These are phyloP conservation scores for Hebeloma cylindrosporum DNA, from an alignment of 768 basidiomycete genomes.

Conservation along the genomic window DNA sequence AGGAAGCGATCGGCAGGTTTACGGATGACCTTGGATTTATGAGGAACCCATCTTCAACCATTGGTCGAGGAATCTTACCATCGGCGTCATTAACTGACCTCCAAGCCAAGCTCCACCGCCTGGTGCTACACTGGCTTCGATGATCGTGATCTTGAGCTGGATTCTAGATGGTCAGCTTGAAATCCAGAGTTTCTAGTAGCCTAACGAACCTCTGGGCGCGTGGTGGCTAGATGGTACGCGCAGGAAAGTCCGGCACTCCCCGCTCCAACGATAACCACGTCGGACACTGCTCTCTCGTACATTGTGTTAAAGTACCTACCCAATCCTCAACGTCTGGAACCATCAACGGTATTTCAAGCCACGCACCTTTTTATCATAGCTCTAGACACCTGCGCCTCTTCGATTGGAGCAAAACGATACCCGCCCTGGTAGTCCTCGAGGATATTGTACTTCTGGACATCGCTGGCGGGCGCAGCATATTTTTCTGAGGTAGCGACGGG, in stretches of 20 bases:
- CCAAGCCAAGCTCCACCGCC: slow-evolving; percentile 80
- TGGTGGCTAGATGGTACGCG: slow-evolving; percentile 69
- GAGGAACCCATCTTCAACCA: neutral
- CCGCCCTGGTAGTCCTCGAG: slow-evolving; percentile 59
- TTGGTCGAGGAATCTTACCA: slow-evolving; percentile 44
- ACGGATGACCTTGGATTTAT: slow-evolving; percentile 56
- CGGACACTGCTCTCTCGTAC: slow-evolving; percentile 74
- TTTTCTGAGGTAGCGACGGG: slow-evolving; percentile 25
- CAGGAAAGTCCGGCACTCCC: slow-evolving; percentile 71
- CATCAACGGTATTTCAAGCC: neutral
- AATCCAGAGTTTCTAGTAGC: neutral
- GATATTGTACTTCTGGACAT: slow-evolving; percentile 36
- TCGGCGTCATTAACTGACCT: slow-evolving; percentile 76
- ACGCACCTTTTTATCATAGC: slow-evolving; percentile 72
- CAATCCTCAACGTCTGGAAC: neutral
- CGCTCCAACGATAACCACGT: slow-evolving; percentile 76
- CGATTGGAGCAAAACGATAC: slow-evolving; percentile 71
- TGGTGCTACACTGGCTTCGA: slow-evolving; percentile 80
- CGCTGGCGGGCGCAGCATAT: slow-evolving; percentile 1
- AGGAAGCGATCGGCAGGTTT: slow-evolving; percentile 78
- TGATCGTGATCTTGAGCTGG: slow-evolving; percentile 52
- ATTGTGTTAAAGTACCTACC: slow-evolving; percentile 69
- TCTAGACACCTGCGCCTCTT: slow-evolving; percentile 73
- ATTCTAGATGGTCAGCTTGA: neutral
- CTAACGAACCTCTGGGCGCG: slow-evolving; percentile 57